A percentile compares a stretch with the other conserved stretches of the same genome.
Evolutionary conservation across 2,329 filamentous ascomycete genomes (phyloP).

Genomic region (Epichloe scottii): DNA sequence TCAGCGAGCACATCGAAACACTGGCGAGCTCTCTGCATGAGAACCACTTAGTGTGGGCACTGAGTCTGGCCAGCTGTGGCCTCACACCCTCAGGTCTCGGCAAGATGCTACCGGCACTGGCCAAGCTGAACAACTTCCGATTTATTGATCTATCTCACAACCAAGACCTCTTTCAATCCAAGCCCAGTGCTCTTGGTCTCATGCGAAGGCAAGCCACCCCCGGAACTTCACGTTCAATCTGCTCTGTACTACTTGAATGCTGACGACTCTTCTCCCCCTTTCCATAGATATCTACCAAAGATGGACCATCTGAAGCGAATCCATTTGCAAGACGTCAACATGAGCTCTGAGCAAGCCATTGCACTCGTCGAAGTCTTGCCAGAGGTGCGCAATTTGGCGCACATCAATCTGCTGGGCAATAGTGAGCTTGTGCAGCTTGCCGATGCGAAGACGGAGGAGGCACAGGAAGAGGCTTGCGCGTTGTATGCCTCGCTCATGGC

Average conservation of each 20-base stretch:
- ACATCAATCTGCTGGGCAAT: constrained; percentile 81
- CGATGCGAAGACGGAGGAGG: constrained; percentile 61
- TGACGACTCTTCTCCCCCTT: background rate
- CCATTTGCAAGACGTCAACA: constrained; percentile 71
- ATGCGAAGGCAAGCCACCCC: constrained; percentile 51
- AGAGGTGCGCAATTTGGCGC: constrained; percentile 68
- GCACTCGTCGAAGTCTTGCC: constrained; percentile 82
- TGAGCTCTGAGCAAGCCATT: constrained; percentile 81
- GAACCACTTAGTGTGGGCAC: constrained; percentile 55
- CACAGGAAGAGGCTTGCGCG: constrained; percentile 86
- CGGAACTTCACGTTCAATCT: background rate
- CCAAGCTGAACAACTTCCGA: constrained; percentile 58
- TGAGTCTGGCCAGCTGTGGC: constrained; percentile 79
- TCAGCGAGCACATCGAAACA: constrained; percentile 40
- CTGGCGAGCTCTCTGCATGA: constrained; percentile 40
- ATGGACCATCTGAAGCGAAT: constrained; percentile 68
- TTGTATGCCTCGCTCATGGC: constrained; percentile 85
- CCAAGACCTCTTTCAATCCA: constrained; percentile 58
- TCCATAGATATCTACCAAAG: constrained; percentile 39
- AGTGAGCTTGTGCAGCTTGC: constrained; percentile 57
- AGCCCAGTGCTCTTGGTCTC: constrained; percentile 60
- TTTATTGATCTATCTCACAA: constrained; percentile 94
- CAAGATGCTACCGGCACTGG: constrained; percentile 61
- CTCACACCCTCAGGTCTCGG: constrained; percentile 61
- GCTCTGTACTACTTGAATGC: background rate